phyloP scores from a whole-genome alignment of 106 monocot genomes.

The Iris macrosiphon region DNA sequence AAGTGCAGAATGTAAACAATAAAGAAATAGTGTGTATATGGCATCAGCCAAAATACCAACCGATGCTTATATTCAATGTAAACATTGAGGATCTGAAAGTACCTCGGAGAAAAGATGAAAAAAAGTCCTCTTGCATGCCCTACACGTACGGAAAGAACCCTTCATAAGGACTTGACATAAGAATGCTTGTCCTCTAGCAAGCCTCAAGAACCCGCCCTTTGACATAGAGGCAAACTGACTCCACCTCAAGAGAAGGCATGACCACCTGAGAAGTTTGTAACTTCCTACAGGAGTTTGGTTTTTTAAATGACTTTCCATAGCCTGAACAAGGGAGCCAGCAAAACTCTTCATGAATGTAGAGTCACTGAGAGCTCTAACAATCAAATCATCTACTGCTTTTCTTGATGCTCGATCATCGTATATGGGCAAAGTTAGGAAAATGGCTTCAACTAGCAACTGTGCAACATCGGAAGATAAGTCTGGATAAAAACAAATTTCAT shows the following conservation, averaged over 20 bases:
- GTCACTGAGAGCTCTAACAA: slow-evolving; percentile 47
- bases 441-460: slow-evolving; percentile 47
- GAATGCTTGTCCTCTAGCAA: slow-evolving; percentile 58
- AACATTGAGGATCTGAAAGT: not conserved
- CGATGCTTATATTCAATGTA: not conserved
- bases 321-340: slow-evolving; percentile 69
- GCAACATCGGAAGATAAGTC: slow-evolving; percentile 49
- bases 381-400: slow-evolving; percentile 79
- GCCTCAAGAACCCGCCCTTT: slow-evolving; percentile 66
- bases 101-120: slow-evolving; percentile 74
- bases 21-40: not conserved
- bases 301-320: slow-evolving; percentile 71
- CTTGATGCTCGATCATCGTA: slow-evolving; percentile 86
- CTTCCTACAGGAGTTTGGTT: slow-evolving; percentile 38
- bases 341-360: slow-evolving; percentile 74
- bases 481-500: slow-evolving; percentile 30
- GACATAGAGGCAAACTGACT: slow-evolving; percentile 70
- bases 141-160: slow-evolving; percentile 40
- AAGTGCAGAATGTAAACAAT: slow-evolving; percentile 1
- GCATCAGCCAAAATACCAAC: not conserved
- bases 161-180: slow-evolving; percentile 48
- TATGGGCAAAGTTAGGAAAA: slow-evolving; percentile 67
- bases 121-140: slow-evolving; percentile 57
- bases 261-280: slow-evolving; percentile 84
- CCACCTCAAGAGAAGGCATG: slow-evolving; percentile 68